phyloP scores from a whole-genome alignment of 306 rosid genomes.

The Hippophae gyantsensis region DNA sequence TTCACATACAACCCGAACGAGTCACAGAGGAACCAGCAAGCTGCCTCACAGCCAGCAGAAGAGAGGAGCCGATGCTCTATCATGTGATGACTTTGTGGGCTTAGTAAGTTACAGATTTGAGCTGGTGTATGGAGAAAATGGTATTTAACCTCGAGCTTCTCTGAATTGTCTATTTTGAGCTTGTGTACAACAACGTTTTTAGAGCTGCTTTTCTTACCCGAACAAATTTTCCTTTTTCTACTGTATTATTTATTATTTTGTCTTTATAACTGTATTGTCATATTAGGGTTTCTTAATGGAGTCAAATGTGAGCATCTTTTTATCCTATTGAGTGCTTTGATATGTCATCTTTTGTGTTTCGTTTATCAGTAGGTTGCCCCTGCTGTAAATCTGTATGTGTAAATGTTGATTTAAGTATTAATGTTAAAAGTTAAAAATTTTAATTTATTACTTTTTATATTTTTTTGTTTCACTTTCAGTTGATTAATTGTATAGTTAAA shows the following conservation, averaged over 20 bases:
- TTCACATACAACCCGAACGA: slow-evolving; percentile 95
- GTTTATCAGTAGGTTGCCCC: no score
- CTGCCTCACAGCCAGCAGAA: slow-evolving; percentile 64
- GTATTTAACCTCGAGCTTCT: slow-evolving; percentile 14
- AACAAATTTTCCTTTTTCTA: slow-evolving; percentile 1
- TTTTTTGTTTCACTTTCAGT: no score
- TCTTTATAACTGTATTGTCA: slow-evolving; percentile 18
- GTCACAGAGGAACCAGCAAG: slow-evolving; percentile 69
- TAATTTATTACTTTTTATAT: no score
- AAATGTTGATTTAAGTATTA: no score
- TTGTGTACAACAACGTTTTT: slow-evolving; percentile 29
- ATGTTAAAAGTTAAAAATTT: no score
- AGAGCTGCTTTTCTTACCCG: slow-evolving; percentile 17
- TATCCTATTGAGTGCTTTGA: no score
- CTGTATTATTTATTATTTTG: slow-evolving; percentile 20
- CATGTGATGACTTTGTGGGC: slow-evolving; percentile 44
- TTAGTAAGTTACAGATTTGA: slow-evolving; percentile 4
- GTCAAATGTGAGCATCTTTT: no score
- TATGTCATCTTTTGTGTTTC: no score
- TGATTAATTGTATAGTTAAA: no score
- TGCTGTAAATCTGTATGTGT: no score
- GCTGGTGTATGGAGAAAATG: slow-evolving; percentile 14
- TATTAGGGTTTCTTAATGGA: no score
- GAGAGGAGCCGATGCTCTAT: slow-evolving; percentile 81
- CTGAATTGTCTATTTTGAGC: slow-evolving; percentile 22